Conservation (phyloP, 2,329 filamentous ascomycete genomes). For the Stachybotrys chartarum region DNA sequence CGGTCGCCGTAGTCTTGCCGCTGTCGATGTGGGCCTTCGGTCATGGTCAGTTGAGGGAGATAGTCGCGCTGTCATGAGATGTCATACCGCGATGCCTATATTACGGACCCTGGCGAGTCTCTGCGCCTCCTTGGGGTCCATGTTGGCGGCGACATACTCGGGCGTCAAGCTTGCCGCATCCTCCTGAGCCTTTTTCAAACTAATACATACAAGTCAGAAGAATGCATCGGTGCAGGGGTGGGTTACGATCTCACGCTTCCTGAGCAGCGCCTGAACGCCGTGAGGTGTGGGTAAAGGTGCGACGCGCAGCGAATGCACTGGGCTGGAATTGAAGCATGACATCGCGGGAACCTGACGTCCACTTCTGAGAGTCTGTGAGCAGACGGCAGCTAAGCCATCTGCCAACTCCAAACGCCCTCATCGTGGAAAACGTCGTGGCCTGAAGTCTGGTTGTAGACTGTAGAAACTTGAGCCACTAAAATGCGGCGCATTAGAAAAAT, state of each 20-base stretch:
- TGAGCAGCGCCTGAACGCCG: conserved; percentile 26
- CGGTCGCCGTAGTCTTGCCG: conserved; percentile 93
- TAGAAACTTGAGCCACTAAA: neutral
- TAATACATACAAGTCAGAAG: conserved; percentile 10
- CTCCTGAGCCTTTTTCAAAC: conserved; percentile 46
- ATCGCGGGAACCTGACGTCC: conserved; percentile 16
- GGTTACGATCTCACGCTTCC: conserved; percentile 27
- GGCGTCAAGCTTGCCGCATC: conserved; percentile 44
- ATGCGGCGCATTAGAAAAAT: neutral
- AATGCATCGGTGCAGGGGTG: neutral
- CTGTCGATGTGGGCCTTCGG: conserved; percentile 90
- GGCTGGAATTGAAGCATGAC: conserved; percentile 16
- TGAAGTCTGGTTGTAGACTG: neutral
- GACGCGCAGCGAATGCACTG: conserved; percentile 15
- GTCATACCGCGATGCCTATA: conserved; percentile 85
- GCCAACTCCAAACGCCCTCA: conserved; percentile 30
- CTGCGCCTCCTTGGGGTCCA: conserved; percentile 70
- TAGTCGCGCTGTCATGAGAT: conserved; percentile 1
- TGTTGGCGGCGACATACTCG: conserved; percentile 65
- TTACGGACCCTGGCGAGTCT: conserved; percentile 81
- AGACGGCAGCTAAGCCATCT: conserved; percentile 35
- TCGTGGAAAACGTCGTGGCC: conserved; percentile 11
- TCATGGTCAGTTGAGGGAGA: conserved; percentile 8
- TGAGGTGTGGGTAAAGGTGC: conserved; percentile 26
- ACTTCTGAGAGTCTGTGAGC: conserved; percentile 19